Evolutionary conservation across 495 filamentous ascomycete species (phyloP), one percentile per base, ranked within the genome.

Genomic region (Penicillium mononematosum): DNA sequence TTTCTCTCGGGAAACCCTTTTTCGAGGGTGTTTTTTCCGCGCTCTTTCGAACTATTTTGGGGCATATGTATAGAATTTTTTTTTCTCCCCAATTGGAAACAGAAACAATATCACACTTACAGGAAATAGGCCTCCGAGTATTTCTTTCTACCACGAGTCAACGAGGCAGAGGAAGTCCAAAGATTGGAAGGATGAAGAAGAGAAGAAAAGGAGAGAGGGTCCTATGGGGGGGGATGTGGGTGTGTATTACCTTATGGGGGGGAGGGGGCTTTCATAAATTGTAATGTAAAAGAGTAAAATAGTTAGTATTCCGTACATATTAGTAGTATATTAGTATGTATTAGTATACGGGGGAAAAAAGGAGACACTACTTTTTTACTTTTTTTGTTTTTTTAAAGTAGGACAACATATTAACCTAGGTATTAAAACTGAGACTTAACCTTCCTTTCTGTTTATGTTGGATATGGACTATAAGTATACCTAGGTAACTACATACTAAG

Each of bases 71-170:
- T 25, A 45, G 14, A 17, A 39, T 36, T 24, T 31, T 29, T 31
- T 29, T 11, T 34, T 14, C 31, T 10, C 10, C 10, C 22, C 44
- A 25, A 46, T 29, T 47, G 11, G 17, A 48, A 16, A 25, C 2
- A 31, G 19, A 42, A 41, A 20, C 11, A 43, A 1, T 17, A 46
- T n/a, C 25, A 5, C 17, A 65, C 65, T 68, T 70, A 71, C 68
- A 58, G 61, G 58, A 64, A 69, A 61, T 60, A 57, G 55, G 43
- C 60, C 61, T 63, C 58, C 27, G 52, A 24, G 53, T 41, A 20
- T 56, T 34, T 42, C 47, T 45, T 39, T 66, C 63, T 70, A 73
- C 71, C 70, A 72, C 73, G 68, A 75, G 67, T 66, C 50, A 73
- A 75, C 72, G 70, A 75, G 70, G 69, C 70, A 70, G 68, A 62